Conservation (phyloP, 306 rosid genomes). For the Cyclanthera cordifolia region DNA sequence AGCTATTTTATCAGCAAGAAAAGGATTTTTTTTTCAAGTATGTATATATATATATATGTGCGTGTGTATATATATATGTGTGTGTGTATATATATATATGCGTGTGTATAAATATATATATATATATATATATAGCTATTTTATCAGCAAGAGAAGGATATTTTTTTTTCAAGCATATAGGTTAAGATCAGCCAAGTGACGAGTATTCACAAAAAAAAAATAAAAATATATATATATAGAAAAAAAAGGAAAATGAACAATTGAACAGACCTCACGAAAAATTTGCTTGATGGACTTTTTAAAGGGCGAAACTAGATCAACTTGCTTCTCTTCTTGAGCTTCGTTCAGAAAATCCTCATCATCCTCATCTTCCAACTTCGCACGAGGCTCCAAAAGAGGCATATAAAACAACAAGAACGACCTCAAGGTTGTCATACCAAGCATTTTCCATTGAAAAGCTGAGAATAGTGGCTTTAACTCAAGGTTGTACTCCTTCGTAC, state of each 20-base stretch:
- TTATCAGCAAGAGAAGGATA: neutral
- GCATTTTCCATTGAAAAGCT: conserved; percentile 46
- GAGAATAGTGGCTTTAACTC: conserved; percentile 66
- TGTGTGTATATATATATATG: no score
- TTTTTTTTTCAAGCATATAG: neutral
- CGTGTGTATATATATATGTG: no score
- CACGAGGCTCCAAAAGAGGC: conserved; percentile 72
- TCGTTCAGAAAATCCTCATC: conserved; percentile 40
- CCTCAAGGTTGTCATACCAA: conserved; percentile 51
- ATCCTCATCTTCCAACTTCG: conserved; percentile 57
- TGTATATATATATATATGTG: no score
- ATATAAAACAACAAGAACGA: conserved; percentile 56
- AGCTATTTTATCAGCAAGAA: neutral
- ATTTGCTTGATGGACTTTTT: conserved; percentile 76
- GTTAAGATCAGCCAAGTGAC: neutral
- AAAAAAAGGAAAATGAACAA: neutral
- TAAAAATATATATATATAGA: no score
- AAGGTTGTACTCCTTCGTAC: conserved; percentile 44
- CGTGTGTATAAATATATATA: no score
- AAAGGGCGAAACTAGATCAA: conserved; percentile 54
- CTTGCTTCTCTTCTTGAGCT: conserved; percentile 23
- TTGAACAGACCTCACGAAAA: conserved; percentile 56
- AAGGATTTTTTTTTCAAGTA: neutral
- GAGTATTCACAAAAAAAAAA: neutral
- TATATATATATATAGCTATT: no score